These are phyloP conservation scores for Luffa aegyptiaca DNA, from an alignment of 306 rosid genomes.

Conservation along the genomic window DNA sequence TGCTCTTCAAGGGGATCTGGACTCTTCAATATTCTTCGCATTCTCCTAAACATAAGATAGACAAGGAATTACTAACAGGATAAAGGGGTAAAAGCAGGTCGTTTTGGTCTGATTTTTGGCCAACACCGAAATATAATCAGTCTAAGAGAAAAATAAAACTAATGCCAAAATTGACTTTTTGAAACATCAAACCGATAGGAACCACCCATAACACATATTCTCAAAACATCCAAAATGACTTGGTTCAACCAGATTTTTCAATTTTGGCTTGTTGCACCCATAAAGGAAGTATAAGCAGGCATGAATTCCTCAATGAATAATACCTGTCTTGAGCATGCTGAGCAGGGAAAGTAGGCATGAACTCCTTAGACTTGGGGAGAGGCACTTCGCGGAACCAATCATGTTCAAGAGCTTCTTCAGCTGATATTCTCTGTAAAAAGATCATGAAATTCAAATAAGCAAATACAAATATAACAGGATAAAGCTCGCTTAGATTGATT, in stretches of 20 bases:
- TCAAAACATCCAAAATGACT: background rate
- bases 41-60: conserved; percentile 40
- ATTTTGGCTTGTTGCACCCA: background rate
- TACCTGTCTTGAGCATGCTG: conserved; percentile 42
- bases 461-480: background rate
- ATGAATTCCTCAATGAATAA: background rate
- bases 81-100: background rate
- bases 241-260: background rate
- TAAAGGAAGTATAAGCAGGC: background rate
- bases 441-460: background rate
- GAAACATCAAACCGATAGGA: background rate
- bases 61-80: background rate
- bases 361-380: conserved; percentile 50
- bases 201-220: background rate
- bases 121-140: background rate
- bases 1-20: conserved; percentile 98
- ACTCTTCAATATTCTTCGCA: conserved; percentile 70
- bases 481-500: background rate
- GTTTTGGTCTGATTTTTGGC: background rate
- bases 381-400: conserved; percentile 78
- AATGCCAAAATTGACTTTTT: background rate
- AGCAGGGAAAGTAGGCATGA: conserved; percentile 33
- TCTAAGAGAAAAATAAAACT: background rate
- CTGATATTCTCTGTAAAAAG: conserved; percentile 62
- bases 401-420: conserved; percentile 71